Conservation (phyloP, 2,329 filamentous ascomycete genomes). For the Blumeriella jaapii region DNA sequence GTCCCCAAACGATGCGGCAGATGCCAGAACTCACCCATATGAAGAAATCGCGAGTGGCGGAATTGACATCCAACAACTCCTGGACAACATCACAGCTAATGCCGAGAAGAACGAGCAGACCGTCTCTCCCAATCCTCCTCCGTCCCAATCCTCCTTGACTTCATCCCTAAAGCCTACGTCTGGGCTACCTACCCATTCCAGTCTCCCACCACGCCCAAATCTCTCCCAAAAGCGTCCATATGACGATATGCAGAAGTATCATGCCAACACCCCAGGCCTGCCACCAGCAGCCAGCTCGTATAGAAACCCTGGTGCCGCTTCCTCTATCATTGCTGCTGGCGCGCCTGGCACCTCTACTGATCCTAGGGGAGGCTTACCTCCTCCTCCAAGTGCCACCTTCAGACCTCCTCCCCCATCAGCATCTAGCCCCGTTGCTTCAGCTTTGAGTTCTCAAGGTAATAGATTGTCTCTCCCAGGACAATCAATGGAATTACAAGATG, state of each 20-base stretch:
- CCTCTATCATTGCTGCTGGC: constrained; percentile 24
- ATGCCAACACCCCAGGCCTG: constrained; percentile 21
- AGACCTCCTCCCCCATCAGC: constrained; percentile 14
- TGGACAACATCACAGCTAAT: constrained; percentile 30
- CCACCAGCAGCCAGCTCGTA: constrained; percentile 21
- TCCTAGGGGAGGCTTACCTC: constrained; percentile 25
- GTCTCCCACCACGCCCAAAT: constrained; percentile 28
- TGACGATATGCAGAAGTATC: constrained; percentile 26
- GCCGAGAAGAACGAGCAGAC: constrained; percentile 25
- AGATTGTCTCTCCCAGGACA: constrained; percentile 13
- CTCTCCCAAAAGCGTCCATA: constrained; percentile 21
- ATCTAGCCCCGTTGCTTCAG: constrained; percentile 17
- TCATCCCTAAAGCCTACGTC: constrained; percentile 17
- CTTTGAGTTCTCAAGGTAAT: constrained; percentile 16
- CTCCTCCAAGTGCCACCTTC: constrained; percentile 26
- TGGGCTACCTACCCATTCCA: constrained; percentile 26
- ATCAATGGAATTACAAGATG: constrained; percentile 18
- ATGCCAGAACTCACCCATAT: constrained; percentile 17
- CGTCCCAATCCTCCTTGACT: constrained; percentile 15
- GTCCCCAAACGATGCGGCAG: constrained; percentile 12
- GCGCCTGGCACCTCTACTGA: constrained; percentile 27
- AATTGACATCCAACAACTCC: constrained; percentile 28
- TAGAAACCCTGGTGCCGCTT: constrained; percentile 23
- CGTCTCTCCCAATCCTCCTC: constrained; percentile 12
- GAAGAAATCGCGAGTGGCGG: constrained; percentile 24